Conservation (phyloP, 2,329 filamentous ascomycete genomes). For the Verticillium nubilum region DNA sequence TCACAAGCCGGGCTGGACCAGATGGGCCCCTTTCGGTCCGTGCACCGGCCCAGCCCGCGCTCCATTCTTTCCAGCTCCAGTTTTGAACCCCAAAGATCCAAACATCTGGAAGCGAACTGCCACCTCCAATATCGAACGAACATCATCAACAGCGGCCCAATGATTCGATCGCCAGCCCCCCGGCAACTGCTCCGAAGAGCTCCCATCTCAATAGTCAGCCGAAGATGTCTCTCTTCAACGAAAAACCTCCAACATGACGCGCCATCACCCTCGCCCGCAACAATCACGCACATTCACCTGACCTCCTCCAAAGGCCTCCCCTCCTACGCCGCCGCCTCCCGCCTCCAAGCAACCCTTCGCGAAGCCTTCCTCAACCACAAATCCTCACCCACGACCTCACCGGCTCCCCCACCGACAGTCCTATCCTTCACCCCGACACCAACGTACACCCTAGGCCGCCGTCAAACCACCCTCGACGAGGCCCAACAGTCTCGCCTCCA, state of each 20-base stretch:
- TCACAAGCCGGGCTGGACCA: background rate
- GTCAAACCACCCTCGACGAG: constrained; percentile 54
- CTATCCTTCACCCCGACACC: constrained; percentile 79
- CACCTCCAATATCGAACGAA: background rate
- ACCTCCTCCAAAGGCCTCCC: background rate
- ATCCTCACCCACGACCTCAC: constrained; percentile 16
- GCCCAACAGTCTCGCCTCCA: constrained; percentile 39
- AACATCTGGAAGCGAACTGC: background rate
- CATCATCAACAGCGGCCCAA: background rate
- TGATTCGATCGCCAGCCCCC: background rate
- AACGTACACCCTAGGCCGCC: constrained; percentile 85
- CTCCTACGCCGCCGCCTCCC: constrained; percentile 7
- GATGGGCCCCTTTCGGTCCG: background rate
- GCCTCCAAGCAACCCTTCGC: constrained; percentile 20
- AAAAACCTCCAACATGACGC: background rate
- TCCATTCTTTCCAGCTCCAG: background rate
- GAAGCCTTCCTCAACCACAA: constrained; percentile 28
- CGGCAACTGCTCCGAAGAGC: background rate
- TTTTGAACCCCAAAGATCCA: background rate
- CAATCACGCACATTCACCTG: constrained; percentile 10
- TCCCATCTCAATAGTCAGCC: background rate
- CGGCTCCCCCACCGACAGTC: constrained; percentile 59
- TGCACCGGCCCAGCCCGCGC: background rate
- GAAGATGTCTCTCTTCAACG: background rate
- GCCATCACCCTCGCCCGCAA: background rate